Conservation (phyloP, 139 green algal genomes). For the Prasinococcaceae sp. region DNA sequence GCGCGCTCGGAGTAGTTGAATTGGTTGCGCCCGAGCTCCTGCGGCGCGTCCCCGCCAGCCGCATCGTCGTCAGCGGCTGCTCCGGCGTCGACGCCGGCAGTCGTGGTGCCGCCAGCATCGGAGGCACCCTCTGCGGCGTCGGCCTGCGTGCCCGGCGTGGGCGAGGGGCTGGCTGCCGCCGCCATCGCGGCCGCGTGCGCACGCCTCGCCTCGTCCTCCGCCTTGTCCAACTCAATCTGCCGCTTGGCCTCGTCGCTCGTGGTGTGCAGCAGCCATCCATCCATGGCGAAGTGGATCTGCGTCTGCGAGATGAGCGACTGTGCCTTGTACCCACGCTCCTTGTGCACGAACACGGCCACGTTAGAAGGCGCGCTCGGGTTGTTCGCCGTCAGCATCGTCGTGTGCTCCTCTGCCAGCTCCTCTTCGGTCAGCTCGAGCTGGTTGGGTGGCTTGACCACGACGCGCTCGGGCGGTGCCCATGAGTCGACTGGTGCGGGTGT, state of each 20-base stretch:
- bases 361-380: conserved; percentile 61
- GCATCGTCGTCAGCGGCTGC: background rate
- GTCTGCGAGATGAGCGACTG: background rate
- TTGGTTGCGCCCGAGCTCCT: conserved; percentile 68
- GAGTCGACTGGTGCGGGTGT: too few species aligned
- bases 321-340: conserved; percentile 35
- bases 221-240: conserved; percentile 52
- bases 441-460: conserved; percentile 10
- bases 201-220: conserved; percentile 36
- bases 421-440: conserved; percentile 40
- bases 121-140: conserved; percentile 1
- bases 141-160: conserved; percentile 22
- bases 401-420: conserved; percentile 69
- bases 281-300: conserved; percentile 46
- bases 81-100: background rate
- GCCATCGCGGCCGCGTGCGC: background rate
- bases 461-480: too few species aligned
- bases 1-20: conserved; percentile 83
- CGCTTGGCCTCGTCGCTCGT: conserved; percentile 52
- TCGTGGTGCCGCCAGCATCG: background rate
- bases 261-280: conserved; percentile 69
- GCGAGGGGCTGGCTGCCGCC: conserved; percentile 26
- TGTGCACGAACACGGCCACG: conserved; percentile 64
- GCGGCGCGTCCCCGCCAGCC: conserved; percentile 39
- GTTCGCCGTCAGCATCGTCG: conserved; percentile 67